phyloP scores from a whole-genome alignment of 768 basidiomycete genomes.

The Zangia roseola region DNA sequence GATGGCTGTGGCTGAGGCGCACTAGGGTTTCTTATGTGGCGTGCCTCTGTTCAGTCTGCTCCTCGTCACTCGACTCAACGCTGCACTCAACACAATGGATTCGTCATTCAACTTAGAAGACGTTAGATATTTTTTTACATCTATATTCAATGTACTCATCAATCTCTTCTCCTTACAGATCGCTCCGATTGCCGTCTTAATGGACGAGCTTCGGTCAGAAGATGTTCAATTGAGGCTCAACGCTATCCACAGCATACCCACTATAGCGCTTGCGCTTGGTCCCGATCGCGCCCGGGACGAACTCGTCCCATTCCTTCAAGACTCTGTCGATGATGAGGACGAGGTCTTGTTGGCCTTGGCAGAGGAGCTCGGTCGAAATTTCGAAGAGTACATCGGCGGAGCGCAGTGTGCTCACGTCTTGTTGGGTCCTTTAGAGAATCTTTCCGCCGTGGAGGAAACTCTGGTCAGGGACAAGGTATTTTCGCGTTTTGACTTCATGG shows the following conservation, averaged over 20 bases:
- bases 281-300: slow-evolving; percentile 94
- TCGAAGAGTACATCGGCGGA: slow-evolving; percentile 95
- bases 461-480: slow-evolving; percentile 94
- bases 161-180: slow-evolving; percentile 57
- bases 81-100: slow-evolving; percentile 51
- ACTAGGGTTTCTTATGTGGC: slow-evolving; percentile 19
- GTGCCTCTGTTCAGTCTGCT: not conserved
- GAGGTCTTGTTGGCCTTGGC: slow-evolving; percentile 95
- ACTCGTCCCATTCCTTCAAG: slow-evolving; percentile 94
- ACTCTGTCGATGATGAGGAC: slow-evolving; percentile 99
- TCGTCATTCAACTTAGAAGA: slow-evolving; percentile 65
- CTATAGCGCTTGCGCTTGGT: slow-evolving; percentile 95
- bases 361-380: slow-evolving; percentile 89
- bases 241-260: slow-evolving; percentile 95
- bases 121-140: slow-evolving; percentile 41
- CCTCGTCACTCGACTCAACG: no score
- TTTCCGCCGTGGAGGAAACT: slow-evolving; percentile 96
- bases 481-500: not conserved
- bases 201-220: slow-evolving; percentile 97
- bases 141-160: slow-evolving; percentile 17
- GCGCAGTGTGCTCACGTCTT: slow-evolving; percentile 82
- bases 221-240: slow-evolving; percentile 96
- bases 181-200: slow-evolving; percentile 92
- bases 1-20: slow-evolving; percentile 5
- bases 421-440: slow-evolving; percentile 89